These are phyloP conservation scores for Linum trigynum DNA, from an alignment of 345 rosid genomes.

Conservation along the genomic window DNA sequence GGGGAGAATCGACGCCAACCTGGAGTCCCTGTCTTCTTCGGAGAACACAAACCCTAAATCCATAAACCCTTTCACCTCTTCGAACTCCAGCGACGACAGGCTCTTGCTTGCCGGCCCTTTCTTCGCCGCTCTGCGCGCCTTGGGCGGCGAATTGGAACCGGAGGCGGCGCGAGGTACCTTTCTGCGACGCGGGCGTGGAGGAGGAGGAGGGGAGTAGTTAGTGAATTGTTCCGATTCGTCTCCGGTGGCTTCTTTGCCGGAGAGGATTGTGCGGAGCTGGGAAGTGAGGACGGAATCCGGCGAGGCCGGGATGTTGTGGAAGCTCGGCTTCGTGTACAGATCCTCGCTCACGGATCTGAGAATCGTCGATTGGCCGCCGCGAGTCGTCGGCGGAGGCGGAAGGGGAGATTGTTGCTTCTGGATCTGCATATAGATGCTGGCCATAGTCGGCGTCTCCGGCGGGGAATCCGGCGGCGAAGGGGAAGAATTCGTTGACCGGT, in stretches of 20 bases:
- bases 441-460: conserved; percentile 38
- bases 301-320: conserved; percentile 8
- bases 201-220: not conserved
- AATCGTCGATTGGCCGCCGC: not conserved
- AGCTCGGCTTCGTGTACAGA: not conserved
- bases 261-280: conserved; percentile 41
- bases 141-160: conserved; percentile 4
- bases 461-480: not conserved
- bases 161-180: not conserved
- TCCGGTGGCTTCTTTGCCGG: conserved; percentile 40
- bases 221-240: conserved; percentile 1
- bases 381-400: not conserved
- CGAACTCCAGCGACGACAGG: conserved; percentile 51
- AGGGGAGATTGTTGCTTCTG: conserved; percentile 13
- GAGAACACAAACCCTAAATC: conserved; percentile 72
- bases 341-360: not conserved
- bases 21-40: conserved; percentile 48
- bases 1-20: conserved; percentile 44
- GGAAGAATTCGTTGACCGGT: conserved; percentile 7
- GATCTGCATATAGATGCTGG: conserved; percentile 24
- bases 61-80: conserved; percentile 67
- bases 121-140: conserved; percentile 15
- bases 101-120: conserved; percentile 36
- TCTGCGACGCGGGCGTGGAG: conserved; percentile 7
- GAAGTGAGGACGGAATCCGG: conserved; percentile 37